Conservation (phyloP, 192 early-diverging fungal species). For the Podila epigama region DNA sequence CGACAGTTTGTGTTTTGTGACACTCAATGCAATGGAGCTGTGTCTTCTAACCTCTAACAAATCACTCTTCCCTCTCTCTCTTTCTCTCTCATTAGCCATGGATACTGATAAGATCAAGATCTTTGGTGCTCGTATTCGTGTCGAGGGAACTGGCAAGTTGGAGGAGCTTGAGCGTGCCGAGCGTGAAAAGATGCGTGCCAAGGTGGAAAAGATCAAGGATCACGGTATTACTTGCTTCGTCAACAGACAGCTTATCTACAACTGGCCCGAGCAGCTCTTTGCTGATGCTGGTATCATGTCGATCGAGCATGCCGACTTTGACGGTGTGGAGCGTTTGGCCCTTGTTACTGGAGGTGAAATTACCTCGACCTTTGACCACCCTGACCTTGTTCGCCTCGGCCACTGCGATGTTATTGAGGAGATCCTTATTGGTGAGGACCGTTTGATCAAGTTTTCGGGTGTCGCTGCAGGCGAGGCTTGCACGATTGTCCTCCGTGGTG, state of each 20-base stretch:
- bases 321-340: conserved; percentile 96
- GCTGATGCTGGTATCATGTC: conserved; percentile 96
- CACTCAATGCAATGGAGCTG: too few relatives aligned
- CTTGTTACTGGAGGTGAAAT: conserved; percentile 99
- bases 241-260: conserved; percentile 99
- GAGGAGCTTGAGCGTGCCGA: conserved; percentile 99
- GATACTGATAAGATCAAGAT: conserved; percentile 99
- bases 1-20: too few relatives aligned
- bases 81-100: conserved; percentile 74
- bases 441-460: conserved; percentile 96
- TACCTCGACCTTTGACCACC: conserved; percentile 97
- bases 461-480: conserved; percentile 96
- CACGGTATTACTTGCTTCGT: conserved; percentile 99
- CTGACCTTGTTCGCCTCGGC: conserved; percentile 94
- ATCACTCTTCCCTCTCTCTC: too few relatives aligned
- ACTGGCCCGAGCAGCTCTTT: conserved; percentile 99
- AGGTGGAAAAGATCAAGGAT: conserved; percentile 98
- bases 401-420: conserved; percentile 98
- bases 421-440: conserved; percentile 98
- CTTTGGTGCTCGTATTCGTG: conserved; percentile 96
- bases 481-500: conserved; percentile 97
- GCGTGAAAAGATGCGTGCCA: conserved; percentile 96
- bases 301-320: conserved; percentile 99
- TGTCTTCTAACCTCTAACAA: too few relatives aligned
- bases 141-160: conserved; percentile 95